phyloP scores from a whole-genome alignment of 164 flowering plant genomes.

The Tinospora cordifolia region DNA sequence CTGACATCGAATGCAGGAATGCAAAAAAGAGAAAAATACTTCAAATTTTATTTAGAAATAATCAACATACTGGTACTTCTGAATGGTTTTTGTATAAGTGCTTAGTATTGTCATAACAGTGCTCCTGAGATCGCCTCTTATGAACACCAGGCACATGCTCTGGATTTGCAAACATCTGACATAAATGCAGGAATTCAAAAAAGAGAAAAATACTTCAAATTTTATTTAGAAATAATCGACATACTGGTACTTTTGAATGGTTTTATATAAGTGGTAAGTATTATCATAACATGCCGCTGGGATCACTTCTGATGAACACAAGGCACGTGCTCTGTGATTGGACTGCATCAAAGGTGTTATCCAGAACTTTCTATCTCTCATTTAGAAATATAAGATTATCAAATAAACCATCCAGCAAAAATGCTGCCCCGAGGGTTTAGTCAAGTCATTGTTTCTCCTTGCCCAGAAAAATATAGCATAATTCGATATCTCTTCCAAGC shows the following conservation, averaged over 20 bases:
- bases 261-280: neutral
- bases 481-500: neutral
- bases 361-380: neutral
- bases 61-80: neutral
- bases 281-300: neutral
- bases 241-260: neutral
- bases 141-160: neutral
- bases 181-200: conserved; percentile 2
- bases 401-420: neutral
- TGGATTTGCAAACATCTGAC: conserved; percentile 59
- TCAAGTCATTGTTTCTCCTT: neutral
- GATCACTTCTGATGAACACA: neutral
- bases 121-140: neutral
- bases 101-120: neutral
- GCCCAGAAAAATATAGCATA: neutral
- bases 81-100: too few species aligned
- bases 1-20: conserved; percentile 30
- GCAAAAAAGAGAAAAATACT: neutral
- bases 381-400: neutral
- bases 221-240: neutral
- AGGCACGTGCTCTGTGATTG: neutral
- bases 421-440: neutral
- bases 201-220: neutral
- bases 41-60: neutral
- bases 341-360: neutral